phyloP scores from a whole-genome alignment of 371 early-diverging fungal genomes.

The Nematocida parisii region DNA sequence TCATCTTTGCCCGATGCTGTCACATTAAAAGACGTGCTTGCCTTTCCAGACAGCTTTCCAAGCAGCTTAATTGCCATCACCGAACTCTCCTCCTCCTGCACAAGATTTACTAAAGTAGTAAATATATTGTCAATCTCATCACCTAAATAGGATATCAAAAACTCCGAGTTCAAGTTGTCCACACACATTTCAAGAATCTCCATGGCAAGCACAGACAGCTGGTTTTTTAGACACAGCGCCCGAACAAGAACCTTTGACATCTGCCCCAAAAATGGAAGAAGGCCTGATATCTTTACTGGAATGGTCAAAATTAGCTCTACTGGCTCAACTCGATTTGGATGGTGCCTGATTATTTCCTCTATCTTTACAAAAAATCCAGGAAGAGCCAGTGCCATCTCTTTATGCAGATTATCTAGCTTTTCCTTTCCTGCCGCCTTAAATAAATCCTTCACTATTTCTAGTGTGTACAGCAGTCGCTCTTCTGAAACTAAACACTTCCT shows the following conservation, averaged over 20 bases:
- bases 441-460: constrained; percentile 52
- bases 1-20: neutral
- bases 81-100: constrained; percentile 48
- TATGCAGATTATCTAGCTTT: constrained; percentile 52
- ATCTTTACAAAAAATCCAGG: constrained; percentile 44
- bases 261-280: constrained; percentile 84
- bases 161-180: constrained; percentile 90
- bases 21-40: neutral
- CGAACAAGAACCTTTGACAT: constrained; percentile 88
- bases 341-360: constrained; percentile 52
- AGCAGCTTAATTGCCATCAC: constrained; percentile 59
- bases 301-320: constrained; percentile 83
- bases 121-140: constrained; percentile 37
- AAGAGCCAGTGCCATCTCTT: constrained; percentile 52
- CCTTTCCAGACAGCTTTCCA: constrained; percentile 52
- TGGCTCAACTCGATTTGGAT: constrained; percentile 77
- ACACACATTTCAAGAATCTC: constrained; percentile 91
- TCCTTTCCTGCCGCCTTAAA: constrained; percentile 50
- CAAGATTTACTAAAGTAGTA: constrained; percentile 29
- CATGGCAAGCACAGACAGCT: constrained; percentile 85
- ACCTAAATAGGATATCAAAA: constrained; percentile 71
- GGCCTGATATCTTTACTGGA: constrained; percentile 85
- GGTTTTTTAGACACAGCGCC: constrained; percentile 82
- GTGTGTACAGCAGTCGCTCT: constrained; percentile 31
- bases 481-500: constrained; percentile 33